Percentiles rank a stretch among this genome's conserved stretches.
Evolutionary conservation across 2,329 filamentous ascomycete genomes (phyloP).

Genomic region (Nemania serpens): DNA sequence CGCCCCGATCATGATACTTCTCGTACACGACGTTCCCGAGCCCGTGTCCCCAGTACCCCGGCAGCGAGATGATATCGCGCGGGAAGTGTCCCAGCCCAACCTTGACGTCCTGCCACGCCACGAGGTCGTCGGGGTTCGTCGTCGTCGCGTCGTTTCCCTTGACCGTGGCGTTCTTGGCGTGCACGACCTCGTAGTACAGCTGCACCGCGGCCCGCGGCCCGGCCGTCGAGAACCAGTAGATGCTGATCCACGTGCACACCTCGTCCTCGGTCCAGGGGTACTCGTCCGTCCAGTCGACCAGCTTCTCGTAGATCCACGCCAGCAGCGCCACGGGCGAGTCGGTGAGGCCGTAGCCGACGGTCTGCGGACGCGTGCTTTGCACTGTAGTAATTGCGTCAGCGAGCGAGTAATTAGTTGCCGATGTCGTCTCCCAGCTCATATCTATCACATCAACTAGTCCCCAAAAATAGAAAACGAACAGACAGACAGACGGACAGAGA

Average conservation of each 20-base stretch:
- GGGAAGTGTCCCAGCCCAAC: constrained; percentile 56
- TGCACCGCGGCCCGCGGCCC: constrained; percentile 66
- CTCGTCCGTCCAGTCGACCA: constrained; percentile 73
- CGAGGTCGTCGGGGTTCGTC: constrained; percentile 17
- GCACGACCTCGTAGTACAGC: constrained; percentile 72
- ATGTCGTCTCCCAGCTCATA: neutral
- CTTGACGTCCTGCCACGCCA: constrained; percentile 45
- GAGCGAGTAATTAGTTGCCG: neutral
- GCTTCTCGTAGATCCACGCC: constrained; percentile 81
- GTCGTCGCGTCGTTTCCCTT: neutral
- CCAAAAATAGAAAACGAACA: neutral
- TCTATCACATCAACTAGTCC: too few species aligned
- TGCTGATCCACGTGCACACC: constrained; percentile 72
- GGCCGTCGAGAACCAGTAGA: constrained; percentile 72
- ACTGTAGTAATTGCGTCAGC: constrained; percentile 37
- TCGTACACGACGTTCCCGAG: constrained; percentile 57
- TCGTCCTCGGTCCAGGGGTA: constrained; percentile 78
- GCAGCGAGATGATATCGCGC: constrained; percentile 53
- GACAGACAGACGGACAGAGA: neutral
- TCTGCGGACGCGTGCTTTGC: constrained; percentile 72
- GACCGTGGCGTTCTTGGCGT: constrained; percentile 60
- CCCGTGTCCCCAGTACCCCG: constrained; percentile 54
- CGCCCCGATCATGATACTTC: constrained; percentile 46
- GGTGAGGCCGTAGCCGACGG: constrained; percentile 68
- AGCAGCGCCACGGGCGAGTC: constrained; percentile 73